These are phyloP conservation scores for Acephala macrosclerotiorum DNA, from an alignment of 2,329 filamentous ascomycete genomes.

Conservation along the genomic window DNA sequence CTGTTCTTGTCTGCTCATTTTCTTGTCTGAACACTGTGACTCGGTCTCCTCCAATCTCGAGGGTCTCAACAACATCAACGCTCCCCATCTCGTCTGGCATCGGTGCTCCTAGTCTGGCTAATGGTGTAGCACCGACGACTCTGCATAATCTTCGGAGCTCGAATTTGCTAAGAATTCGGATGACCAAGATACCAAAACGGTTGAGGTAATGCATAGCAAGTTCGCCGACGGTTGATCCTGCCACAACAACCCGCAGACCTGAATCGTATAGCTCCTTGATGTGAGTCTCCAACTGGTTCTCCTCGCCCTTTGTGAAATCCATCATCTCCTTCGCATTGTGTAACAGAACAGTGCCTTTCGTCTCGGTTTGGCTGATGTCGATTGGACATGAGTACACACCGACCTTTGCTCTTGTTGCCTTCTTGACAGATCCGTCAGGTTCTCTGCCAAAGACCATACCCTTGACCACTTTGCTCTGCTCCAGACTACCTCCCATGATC, in stretches of 20 bases:
- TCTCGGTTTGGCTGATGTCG: slow-evolving; percentile 95
- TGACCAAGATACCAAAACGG: slow-evolving; percentile 92
- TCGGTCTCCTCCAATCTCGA: slow-evolving; percentile 96
- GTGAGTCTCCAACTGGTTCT: slow-evolving; percentile 84
- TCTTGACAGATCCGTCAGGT: slow-evolving; percentile 92
- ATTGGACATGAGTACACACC: slow-evolving; percentile 96
- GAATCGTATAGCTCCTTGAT: slow-evolving; percentile 98
- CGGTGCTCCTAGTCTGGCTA: slow-evolving; percentile 91
- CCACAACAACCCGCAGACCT: slow-evolving; percentile 89
- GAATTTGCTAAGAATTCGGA: slow-evolving; percentile 98
- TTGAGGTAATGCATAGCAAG: slow-evolving; percentile 98
- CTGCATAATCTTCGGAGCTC: slow-evolving; percentile 94
- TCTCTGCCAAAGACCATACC: slow-evolving; percentile 98
- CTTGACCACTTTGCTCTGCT: slow-evolving; percentile 93
- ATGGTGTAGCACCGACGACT: slow-evolving; percentile 94
- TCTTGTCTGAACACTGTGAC: slow-evolving; percentile 99
- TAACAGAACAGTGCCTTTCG: slow-evolving; percentile 95
- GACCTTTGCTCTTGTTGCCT: slow-evolving; percentile 91
- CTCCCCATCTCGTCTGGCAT: slow-evolving; percentile 99
- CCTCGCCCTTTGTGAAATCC: slow-evolving; percentile 97
- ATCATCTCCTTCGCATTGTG: slow-evolving; percentile 99
- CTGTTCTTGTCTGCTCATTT: slow-evolving; percentile 87
- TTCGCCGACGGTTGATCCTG: slow-evolving; percentile 93
- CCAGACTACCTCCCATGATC: slow-evolving; percentile 97
- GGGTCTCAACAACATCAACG: slow-evolving; percentile 93